Evolutionary conservation across 768 basidiomycete species (phyloP), one percentile per base, ranked within the genome.

Genomic region (Cubamyces sp.): DNA sequence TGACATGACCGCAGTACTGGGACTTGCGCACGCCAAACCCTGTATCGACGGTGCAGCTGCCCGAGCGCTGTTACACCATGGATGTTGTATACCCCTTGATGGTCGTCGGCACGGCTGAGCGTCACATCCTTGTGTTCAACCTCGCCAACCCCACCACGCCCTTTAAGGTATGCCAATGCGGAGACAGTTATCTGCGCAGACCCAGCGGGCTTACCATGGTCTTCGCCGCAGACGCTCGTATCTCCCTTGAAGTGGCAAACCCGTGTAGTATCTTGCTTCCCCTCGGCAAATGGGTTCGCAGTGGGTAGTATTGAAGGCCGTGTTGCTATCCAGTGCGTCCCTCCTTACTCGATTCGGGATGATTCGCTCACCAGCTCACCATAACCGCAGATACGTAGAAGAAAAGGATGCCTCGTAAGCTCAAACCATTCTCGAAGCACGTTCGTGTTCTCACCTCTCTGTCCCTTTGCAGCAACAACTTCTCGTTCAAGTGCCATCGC

Each of bases 201-300:
- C 34, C 28, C 9, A 34, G 26, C 18, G 28, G 12, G 45, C 49
- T 48, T 47, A 48, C 46, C 30, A 51, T 16, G 19, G 45, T 34
- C 34, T 9, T 11, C 34, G 34, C 48, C 48, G 12, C 67, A 96
- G 92, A 87, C 84, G 23, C 88, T 93, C 62, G 76, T 79, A 25
- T 96, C 94, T 1, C 94, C 96, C 1, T 75, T 98, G 62, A 97
- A 96, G 71, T 94, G 91, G 91, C 94, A 96, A 77, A 95, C 93
- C 15, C 85, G 94, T 37, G 89, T 91, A 5, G 84, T 94, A 15
- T 85, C 91, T 5, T 94, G 91, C 71, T 93, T 94, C 71, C 88
- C 89, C 16, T 83, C 87, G 5, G 82, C 86, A 16, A 87, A 84
- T 65, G 91, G 91, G 5, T 94, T 92, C 66, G 91, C 91, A 0